Evolutionary conservation across 2,329 filamentous ascomycete species (phyloP).

Genomic region (Cladophialophora bantiana): DNA sequence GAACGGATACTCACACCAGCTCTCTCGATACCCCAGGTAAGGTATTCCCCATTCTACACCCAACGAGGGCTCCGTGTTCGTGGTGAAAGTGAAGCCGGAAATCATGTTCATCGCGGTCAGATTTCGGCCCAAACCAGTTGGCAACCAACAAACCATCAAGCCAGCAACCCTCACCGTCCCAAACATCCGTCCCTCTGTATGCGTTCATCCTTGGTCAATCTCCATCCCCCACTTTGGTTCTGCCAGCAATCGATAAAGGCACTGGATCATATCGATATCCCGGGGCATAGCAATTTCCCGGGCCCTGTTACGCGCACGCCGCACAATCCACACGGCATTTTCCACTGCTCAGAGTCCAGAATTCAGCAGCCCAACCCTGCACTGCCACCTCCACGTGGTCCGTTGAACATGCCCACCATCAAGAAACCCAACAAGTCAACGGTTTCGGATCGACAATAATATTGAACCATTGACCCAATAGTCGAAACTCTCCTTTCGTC

Average conservation of each 20-base stretch:
- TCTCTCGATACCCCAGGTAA: not conserved
- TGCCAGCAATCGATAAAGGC: conserved; percentile 1
- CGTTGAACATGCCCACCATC: not conserved
- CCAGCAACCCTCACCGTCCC: conserved; percentile 6
- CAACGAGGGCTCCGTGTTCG: too few relatives aligned
- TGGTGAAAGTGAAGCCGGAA: too few relatives aligned
- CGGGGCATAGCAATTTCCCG: not conserved
- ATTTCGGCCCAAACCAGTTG: conserved; percentile 7
- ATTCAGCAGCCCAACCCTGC: conserved; percentile 3
- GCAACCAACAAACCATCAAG: not conserved
- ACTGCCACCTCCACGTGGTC: conserved; percentile 6
- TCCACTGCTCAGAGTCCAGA: conserved; percentile 1
- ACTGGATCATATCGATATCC: not conserved
- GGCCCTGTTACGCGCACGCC: not conserved
- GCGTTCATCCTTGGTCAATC: conserved; percentile 7
- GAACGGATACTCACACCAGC: not conserved
- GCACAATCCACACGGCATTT: conserved; percentile 1
- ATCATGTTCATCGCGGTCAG: not conserved
- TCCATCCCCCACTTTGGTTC: not conserved
- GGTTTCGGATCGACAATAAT: conserved; percentile 15
- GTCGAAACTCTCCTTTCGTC: not conserved
- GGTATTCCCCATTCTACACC: too few relatives aligned
- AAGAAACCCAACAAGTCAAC: not conserved
- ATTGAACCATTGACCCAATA: not conserved
- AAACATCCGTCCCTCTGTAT: not conserved